Evolutionary conservation across 805 yeast species (phyloP).

Genomic region (Lachancea cidri): DNA sequence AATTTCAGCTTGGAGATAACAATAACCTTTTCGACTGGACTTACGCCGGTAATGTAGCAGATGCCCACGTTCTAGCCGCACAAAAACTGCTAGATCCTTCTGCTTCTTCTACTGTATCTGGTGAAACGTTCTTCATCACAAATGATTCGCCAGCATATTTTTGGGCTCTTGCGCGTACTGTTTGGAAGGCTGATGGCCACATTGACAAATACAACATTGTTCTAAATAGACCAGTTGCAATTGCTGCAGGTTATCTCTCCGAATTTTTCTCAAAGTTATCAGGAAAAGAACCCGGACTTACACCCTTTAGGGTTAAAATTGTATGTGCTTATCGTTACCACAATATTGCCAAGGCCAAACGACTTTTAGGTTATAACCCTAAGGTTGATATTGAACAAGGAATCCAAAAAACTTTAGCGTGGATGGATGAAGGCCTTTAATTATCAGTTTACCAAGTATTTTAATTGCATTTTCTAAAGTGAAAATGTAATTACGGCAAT

Average conservation of each 20-base stretch:
- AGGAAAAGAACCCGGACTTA: conserved; percentile 87
- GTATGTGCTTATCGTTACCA: conserved; percentile 94
- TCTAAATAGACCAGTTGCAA: conserved; percentile 68
- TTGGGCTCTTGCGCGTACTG: conserved; percentile 94
- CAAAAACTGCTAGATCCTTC: conserved; percentile 53
- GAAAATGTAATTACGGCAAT: too few relatives aligned
- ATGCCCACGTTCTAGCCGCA: conserved; percentile 92
- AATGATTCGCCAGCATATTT: conserved; percentile 93
- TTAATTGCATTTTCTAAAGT: too few relatives aligned
- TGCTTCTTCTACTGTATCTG: conserved; percentile 51
- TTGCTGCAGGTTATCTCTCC: conserved; percentile 76
- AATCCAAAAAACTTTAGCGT: conserved; percentile 68
- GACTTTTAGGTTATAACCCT: conserved; percentile 72
- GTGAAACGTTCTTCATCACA: conserved; percentile 85
- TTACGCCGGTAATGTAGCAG: conserved; percentile 97
- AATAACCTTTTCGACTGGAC: conserved; percentile 94
- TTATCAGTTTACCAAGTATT: too few relatives aligned
- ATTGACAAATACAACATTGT: conserved; percentile 65
- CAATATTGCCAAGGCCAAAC: conserved; percentile 82
- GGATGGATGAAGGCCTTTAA: conserved; percentile 68
- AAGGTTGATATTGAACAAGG: conserved; percentile 74
- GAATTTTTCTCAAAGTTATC: conserved; percentile 62
- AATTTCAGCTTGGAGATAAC: conserved; percentile 92
- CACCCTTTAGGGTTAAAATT: conserved; percentile 90
- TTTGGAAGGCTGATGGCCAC: conserved; percentile 95